Evolutionary conservation across 202 grass and related monocot species (phyloP), one percentile per base, ranked within the genome.

Genomic region (Bolboschoenoplectus hybrid): DNA sequence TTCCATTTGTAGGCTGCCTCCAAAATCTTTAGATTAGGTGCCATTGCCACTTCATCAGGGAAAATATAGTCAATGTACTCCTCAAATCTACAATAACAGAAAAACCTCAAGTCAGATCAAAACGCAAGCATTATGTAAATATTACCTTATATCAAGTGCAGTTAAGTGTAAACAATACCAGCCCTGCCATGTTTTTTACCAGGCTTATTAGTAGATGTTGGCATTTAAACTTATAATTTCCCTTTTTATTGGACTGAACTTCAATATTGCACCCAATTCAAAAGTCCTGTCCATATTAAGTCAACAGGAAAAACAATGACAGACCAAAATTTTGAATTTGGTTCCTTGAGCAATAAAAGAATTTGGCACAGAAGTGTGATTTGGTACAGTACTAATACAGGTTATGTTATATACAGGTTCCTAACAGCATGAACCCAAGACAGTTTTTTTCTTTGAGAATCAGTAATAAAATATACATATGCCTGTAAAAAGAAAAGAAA

Each of bases 1-100:
- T 98, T 98, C 93, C 96, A 98, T 47, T 91, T 92, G 83, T 98
- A 98, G 19, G 93, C 95, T 38, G 92, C 92, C 84, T 95, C 95
- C 11, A 95, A 8, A 66, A 98, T 93, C 85, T 98, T 96, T n/a
- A 95, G 58, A 63, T 93, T 95, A 16, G 96, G 96, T 3, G 93
- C 91, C 84, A 86, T 63, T 9, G 90, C 87, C 17, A 98, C 91
- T 45, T 98, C 96, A 13, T 98, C 91, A 68, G 96, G 91, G 86
- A 98, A 98, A 85, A 94, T 92, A 63, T 98, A 96, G 60, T 96
- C 93, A 9, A 94, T 91, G 52, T 95, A 98, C 66, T 95, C 96
- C 91, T 98, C 96, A 4, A 91, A 95, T 63, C 96, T 98, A 70
- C 26, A 92, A 14, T 36, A 47, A 43, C 7, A 81, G 81, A 58